Evolutionary conservation across 495 filamentous ascomycete genomes (phyloP).

Genomic region (Collariella sp.): DNA sequence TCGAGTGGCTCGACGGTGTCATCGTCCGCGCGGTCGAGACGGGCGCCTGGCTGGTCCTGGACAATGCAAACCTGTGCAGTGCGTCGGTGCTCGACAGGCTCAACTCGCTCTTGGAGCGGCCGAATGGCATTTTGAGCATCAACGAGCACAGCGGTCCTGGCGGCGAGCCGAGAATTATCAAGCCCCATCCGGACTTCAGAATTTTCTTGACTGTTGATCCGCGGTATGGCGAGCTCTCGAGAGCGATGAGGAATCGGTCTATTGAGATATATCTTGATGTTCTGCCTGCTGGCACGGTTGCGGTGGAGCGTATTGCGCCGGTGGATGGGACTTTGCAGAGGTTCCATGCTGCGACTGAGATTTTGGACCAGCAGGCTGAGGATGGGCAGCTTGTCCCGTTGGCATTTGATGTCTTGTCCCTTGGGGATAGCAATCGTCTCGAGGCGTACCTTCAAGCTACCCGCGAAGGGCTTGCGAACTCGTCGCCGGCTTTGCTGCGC

Average conservation of each 20-base stretch:
- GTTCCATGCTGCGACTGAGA: constrained; percentile 22
- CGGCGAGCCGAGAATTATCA: constrained; percentile 71
- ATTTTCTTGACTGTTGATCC: constrained; percentile 94
- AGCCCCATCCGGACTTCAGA: constrained; percentile 78
- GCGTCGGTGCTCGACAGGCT: constrained; percentile 89
- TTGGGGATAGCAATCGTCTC: constrained; percentile 27
- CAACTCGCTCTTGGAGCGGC: constrained; percentile 82
- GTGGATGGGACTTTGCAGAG: constrained; percentile 38
- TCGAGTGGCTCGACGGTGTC: constrained; percentile 93
- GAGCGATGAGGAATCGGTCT: constrained; percentile 93
- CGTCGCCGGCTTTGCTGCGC: constrained; percentile 11
- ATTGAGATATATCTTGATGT: constrained; percentile 74
- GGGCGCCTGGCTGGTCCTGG: constrained; percentile 87
- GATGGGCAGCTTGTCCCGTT: constrained; percentile 15
- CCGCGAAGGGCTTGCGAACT: constrained; percentile 4
- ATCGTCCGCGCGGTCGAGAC: constrained; percentile 78
- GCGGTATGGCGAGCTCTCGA: constrained; percentile 83
- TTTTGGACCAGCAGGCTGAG: constrained; percentile 9
- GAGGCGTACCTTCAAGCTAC: constrained; percentile 21
- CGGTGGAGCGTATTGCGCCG: constrained; percentile 27
- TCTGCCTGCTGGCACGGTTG: constrained; percentile 12
- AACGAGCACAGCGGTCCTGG: constrained; percentile 82
- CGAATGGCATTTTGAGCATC: constrained; percentile 75
- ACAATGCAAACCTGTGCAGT: constrained; percentile 95
- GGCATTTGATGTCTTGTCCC: constrained; percentile 31